Evolutionary conservation across 1,284 basidiomycete species (phyloP).

Genomic region (Rhodotorula sp.): DNA sequence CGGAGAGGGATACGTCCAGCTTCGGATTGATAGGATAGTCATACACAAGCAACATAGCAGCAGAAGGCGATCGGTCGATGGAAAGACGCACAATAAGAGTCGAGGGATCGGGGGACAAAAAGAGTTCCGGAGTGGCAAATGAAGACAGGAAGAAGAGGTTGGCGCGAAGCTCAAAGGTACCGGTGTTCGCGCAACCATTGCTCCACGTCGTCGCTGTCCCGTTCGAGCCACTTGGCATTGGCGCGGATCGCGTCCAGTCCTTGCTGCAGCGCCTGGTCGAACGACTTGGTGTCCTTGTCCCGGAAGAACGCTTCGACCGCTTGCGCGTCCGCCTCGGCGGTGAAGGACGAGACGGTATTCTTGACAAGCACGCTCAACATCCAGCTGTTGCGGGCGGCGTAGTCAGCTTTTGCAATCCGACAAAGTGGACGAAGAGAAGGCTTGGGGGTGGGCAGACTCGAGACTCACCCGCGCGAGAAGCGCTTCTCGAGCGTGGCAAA

Average conservation of each 20-base stretch:
- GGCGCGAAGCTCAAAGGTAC: conserved; percentile 11
- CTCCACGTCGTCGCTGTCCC: conserved; percentile 33
- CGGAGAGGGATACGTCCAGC: too few relatives aligned
- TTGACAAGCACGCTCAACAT: conserved; percentile 18
- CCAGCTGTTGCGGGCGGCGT: conserved; percentile 4
- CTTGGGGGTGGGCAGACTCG: background rate
- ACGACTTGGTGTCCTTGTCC: conserved; percentile 37
- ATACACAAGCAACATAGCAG: too few relatives aligned
- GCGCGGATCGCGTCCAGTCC: conserved; percentile 19
- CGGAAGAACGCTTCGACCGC: conserved; percentile 61
- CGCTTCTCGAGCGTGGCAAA: conserved; percentile 54
- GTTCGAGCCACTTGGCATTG: conserved; percentile 33
- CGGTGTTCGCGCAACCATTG: conserved; percentile 27
- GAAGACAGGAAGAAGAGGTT: too few relatives aligned
- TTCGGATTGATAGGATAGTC: too few relatives aligned
- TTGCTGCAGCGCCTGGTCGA: conserved; percentile 29
- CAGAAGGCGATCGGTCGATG: too few relatives aligned
- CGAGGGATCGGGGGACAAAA: too few relatives aligned
- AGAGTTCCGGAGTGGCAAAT: too few relatives aligned
- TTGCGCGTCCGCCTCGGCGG: conserved; percentile 66
- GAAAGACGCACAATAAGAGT: too few relatives aligned
- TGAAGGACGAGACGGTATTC: conserved; percentile 53
- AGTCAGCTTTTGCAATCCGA: background rate
- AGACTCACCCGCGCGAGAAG: conserved; percentile 55
- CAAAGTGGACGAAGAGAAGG: background rate